Evolutionary conservation across 257 asterid species (phyloP), one percentile per base, ranked within the genome.

Genomic region (Lantana camara): DNA sequence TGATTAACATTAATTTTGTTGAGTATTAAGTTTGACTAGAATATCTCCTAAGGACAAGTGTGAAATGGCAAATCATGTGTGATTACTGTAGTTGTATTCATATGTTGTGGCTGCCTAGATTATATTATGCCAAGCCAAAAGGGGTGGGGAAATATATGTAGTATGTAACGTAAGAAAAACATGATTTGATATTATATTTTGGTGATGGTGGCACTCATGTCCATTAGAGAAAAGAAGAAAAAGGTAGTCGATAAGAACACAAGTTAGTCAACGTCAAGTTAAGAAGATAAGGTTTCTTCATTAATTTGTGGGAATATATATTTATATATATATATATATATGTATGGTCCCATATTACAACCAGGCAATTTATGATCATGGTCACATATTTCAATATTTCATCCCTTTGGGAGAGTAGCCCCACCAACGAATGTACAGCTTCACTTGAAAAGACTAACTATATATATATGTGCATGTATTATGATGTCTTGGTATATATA

Each of bases 251-350:
- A 46, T 56, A 56, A 54, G 41, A 58, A 59, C 57, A 65, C 14
- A 44, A 63, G 74, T 67, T 45, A n/a, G 73, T 67, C 71, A 45
- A 68, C 34, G 4, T 74, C 79, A 56, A 40, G 52, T 49, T 46
- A 73, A 67, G 71, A 74, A 62, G 73, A 74, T 74, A 68, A 74
- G 64, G 57, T 51, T 55, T 51, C 17, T 62, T 44, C 49, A 53
- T 46, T 53, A 38, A 54, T 35, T 57, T 40, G n/a, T n/a, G n/a
- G n/a, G n/a, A n/a, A n/a, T n/a, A n/a, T n/a, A n/a, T n/a, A n/a
- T n/a, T n/a, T n/a, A n/a, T n/a, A n/a, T n/a, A n/a, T n/a, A n/a
- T n/a, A n/a, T n/a, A n/a, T n/a, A n/a, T n/a, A n/a, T n/a, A 3
- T 13, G 15, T 3, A 40, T 64, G 76, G 76, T 71, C 75, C 75